Conservation (phyloP, 2,329 filamentous ascomycete genomes). For the Tolypocladium tropicale region DNA sequence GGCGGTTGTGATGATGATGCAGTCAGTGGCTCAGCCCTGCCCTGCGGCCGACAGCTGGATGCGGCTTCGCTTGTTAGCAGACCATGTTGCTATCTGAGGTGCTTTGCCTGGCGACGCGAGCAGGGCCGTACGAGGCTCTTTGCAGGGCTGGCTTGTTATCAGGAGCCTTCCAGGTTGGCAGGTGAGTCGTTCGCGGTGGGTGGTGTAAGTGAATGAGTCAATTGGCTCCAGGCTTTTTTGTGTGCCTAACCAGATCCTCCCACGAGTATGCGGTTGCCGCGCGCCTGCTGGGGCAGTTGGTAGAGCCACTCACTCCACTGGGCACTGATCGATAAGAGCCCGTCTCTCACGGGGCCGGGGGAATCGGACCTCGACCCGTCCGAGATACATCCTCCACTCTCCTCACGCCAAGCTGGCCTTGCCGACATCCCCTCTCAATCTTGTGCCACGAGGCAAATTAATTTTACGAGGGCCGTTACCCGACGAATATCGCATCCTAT, state of each 20-base stretch:
- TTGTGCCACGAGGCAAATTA: background rate
- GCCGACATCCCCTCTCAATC: background rate
- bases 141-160: no score
- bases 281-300: background rate
- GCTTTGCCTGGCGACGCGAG: background rate
- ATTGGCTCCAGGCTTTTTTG: background rate
- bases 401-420: background rate
- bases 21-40: background rate
- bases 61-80: background rate
- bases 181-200: no score
- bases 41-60: background rate
- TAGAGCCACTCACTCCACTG: background rate
- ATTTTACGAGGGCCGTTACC: no score
- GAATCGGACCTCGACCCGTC: background rate
- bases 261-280: background rate
- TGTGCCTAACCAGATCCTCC: no score
- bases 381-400: background rate
- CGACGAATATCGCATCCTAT: no score
- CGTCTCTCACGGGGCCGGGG: background rate
- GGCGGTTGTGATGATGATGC: conserved; percentile 1
- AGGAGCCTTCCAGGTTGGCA: no score
- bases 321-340: background rate
- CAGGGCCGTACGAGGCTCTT: background rate
- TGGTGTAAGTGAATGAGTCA: conserved; percentile 6
- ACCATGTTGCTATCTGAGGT: background rate